phyloP scores from a whole-genome alignment of 2,329 filamentous ascomycete genomes.

The Trichophyton rubrum region DNA sequence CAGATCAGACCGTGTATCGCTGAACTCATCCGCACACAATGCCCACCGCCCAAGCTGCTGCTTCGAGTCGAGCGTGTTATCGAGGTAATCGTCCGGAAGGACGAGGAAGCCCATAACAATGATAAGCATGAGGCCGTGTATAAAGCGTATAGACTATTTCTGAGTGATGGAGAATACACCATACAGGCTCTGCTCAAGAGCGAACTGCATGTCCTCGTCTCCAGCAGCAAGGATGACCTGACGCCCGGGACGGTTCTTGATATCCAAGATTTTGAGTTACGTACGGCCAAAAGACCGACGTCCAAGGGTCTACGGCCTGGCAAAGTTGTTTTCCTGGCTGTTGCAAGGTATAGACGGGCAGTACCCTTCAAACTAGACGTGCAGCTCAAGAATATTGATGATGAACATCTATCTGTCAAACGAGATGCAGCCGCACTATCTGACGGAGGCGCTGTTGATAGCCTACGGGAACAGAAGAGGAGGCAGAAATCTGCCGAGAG shows the following conservation, averaged over 20 bases:
- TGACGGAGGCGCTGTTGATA: neutral
- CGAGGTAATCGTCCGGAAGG: slow-evolving; percentile 8
- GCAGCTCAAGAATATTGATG: neutral
- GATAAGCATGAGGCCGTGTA: neutral
- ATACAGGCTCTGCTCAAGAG: slow-evolving; percentile 20
- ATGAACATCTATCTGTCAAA: neutral
- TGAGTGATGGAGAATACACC: slow-evolving; percentile 20
- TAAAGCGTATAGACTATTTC: slow-evolving; percentile 12
- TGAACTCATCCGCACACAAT: slow-evolving; percentile 21
- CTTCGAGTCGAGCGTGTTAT: slow-evolving; percentile 20
- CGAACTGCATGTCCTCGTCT: slow-evolving; percentile 13
- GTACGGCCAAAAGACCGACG: slow-evolving; percentile 9
- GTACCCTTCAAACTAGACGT: neutral
- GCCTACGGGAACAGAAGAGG: neutral
- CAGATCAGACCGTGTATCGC: slow-evolving; percentile 18
- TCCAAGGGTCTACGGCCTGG: neutral
- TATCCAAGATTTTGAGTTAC: slow-evolving; percentile 16
- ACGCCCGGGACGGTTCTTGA: slow-evolving; percentile 14
- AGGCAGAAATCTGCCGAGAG: neutral
- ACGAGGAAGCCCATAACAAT: neutral
- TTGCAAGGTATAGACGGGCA: slow-evolving; percentile 15
- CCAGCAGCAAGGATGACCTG: slow-evolving; percentile 8
- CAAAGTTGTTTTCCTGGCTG: slow-evolving; percentile 17
- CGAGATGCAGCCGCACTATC: neutral
- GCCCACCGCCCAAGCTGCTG: slow-evolving; percentile 16